Evolutionary conservation across 225 moss, liverwort and hornwort species (phyloP).

Genomic region (Straminergon stramineum): DNA sequence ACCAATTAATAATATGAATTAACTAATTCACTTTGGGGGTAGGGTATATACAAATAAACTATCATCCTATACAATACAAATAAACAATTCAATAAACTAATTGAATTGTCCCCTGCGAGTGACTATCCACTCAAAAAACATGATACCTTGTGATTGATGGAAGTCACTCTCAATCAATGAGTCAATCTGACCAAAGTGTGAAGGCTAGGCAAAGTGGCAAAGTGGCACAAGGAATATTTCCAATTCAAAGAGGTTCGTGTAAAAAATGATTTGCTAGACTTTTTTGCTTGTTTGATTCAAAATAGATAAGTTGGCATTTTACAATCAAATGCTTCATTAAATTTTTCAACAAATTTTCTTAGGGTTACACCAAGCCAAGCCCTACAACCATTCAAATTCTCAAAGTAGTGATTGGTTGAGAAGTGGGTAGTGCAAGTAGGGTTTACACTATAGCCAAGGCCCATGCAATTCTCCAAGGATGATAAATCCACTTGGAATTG

Average conservation of each 20-base stretch:
- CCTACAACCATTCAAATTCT: not conserved
- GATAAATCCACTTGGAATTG: accelerated
- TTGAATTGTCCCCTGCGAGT: too few species aligned
- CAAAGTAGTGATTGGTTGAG: not conserved
- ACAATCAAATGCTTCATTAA: not conserved
- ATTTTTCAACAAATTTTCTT: not conserved
- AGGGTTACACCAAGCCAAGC: not conserved
- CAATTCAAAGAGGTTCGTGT: not conserved
- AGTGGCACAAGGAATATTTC: not conserved
- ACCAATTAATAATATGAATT: too few species aligned
- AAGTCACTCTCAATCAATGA: not conserved
- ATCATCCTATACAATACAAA: too few species aligned
- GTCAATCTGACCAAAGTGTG: not conserved
- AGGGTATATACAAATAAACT: too few species aligned
- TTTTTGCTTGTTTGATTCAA: not conserved
- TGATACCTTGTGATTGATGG: too few species aligned
- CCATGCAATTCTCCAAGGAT: not conserved
- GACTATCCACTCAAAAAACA: too few species aligned
- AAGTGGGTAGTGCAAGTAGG: not conserved
- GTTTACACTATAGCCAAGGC: not conserved
- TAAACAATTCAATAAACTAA: too few species aligned
- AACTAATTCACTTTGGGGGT: too few species aligned
- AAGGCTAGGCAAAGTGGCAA: not conserved
- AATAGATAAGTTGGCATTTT: not conserved
- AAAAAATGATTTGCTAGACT: not conserved